Percentiles rank a stretch among this genome's conserved stretches.
Evolutionary conservation across 1,139 yeast species (phyloP).

Genomic region (Sugiyamaella xylanicola): DNA sequence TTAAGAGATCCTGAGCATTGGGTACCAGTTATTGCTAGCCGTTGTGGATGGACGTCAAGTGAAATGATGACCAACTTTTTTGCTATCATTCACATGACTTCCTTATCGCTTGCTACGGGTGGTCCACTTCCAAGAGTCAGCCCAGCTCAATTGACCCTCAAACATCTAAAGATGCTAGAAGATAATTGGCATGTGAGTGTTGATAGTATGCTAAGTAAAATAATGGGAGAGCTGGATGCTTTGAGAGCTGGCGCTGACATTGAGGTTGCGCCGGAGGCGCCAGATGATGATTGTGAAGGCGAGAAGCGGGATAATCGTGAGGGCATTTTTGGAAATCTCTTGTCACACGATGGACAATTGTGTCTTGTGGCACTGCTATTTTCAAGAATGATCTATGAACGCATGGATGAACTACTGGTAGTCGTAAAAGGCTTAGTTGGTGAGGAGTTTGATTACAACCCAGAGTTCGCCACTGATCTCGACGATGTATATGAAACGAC

Average conservation of each 20-base stretch:
- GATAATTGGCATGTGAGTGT: slow-evolving; percentile 24
- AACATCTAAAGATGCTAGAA: slow-evolving; percentile 27
- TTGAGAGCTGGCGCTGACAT: slow-evolving; percentile 12
- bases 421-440: slow-evolving; percentile 38
- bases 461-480: slow-evolving; percentile 11
- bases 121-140: slow-evolving; percentile 37
- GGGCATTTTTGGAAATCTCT: slow-evolving; percentile 3
- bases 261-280: neutral
- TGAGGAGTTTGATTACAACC: slow-evolving; percentile 35
- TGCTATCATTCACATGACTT: slow-evolving; percentile 37
- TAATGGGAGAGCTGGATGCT: slow-evolving; percentile 16
- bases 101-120: slow-evolving; percentile 34
- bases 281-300: neutral
- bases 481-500: slow-evolving; percentile 14
- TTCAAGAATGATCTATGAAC: slow-evolving; percentile 34
- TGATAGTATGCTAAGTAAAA: slow-evolving; percentile 10
- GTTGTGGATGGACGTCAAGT: slow-evolving; percentile 36
- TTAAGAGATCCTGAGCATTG: slow-evolving; percentile 28
- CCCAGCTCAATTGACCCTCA: slow-evolving; percentile 34
- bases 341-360: slow-evolving; percentile 32
- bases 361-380: slow-evolving; percentile 34
- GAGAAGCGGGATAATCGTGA: neutral
- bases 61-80: slow-evolving; percentile 35
- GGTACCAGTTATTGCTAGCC: slow-evolving; percentile 26
- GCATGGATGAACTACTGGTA: slow-evolving; percentile 35